Conservation (phyloP, 2,329 filamentous ascomycete species). For the Pseudopyrenochaeta lycopersici region DNA sequence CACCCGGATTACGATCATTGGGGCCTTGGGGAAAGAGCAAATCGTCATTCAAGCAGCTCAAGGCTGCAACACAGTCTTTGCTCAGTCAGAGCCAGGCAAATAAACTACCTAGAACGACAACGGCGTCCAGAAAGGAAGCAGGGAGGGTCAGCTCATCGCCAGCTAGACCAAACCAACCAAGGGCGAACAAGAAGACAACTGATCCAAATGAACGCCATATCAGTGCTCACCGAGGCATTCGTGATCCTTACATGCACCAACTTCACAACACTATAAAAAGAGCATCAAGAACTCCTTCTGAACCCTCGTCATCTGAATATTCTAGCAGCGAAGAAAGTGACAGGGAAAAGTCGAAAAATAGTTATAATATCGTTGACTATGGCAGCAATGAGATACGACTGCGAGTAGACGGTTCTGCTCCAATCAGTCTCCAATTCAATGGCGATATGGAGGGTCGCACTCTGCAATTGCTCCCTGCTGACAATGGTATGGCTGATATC, state of each 20-base stretch:
- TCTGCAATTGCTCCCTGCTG: conserved; percentile 36
- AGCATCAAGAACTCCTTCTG: conserved; percentile 30
- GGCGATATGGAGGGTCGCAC: conserved; percentile 47
- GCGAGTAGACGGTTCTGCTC: conserved; percentile 36
- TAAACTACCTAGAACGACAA: not conserved
- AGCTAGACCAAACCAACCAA: not conserved
- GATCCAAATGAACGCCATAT: conserved; percentile 31
- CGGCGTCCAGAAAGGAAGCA: not conserved
- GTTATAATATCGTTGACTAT: conserved; percentile 24
- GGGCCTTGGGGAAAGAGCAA: not conserved
- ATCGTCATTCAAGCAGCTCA: not conserved
- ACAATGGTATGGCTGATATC: conserved; percentile 43
- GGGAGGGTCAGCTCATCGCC: not conserved
- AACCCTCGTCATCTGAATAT: conserved; percentile 33
- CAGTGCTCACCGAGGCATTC: conserved; percentile 21
- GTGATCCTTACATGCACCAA: conserved; percentile 16
- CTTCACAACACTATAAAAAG: conserved; percentile 34
- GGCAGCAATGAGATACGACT: conserved; percentile 43
- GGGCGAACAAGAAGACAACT: not conserved
- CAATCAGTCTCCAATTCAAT: conserved; percentile 39
- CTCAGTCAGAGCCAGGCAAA: not conserved
- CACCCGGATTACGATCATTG: not conserved
- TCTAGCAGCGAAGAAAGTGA: conserved; percentile 17
- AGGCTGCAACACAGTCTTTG: not conserved
- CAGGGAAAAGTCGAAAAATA: conserved; percentile 31